Percentiles rank a stretch among this genome's conserved stretches.
phyloP scores from a whole-genome alignment of 495 filamentous ascomycete species.

The Massariosphaeria phaeospora region DNA sequence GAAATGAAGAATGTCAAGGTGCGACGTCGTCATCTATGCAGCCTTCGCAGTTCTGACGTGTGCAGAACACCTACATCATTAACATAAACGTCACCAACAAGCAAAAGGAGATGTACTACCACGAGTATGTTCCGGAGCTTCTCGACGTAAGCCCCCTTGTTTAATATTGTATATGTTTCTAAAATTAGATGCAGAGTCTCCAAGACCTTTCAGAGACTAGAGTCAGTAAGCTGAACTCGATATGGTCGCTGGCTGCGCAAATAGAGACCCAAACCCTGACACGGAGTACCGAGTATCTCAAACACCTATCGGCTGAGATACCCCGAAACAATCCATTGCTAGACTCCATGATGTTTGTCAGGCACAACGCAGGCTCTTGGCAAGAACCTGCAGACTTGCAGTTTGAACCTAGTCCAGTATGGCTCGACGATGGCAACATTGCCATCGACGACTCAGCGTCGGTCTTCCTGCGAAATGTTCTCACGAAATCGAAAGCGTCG shows the following conservation, averaged over 20 bases:
- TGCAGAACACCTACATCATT: constrained; percentile 87
- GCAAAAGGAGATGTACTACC: constrained; percentile 91
- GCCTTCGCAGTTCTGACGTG: constrained; percentile 21
- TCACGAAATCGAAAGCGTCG: constrained; percentile 82
- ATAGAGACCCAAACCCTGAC: constrained; percentile 72
- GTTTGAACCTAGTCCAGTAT: constrained; percentile 94
- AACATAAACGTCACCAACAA: constrained; percentile 93
- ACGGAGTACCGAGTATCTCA: constrained; percentile 63
- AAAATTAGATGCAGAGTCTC: constrained; percentile 49
- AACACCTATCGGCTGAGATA: constrained; percentile 71
- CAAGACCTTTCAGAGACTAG: constrained; percentile 91
- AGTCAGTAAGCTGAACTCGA: constrained; percentile 69
- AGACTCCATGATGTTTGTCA: constrained; percentile 95
- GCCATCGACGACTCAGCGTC: constrained; percentile 77
- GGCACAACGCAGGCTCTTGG: constrained; percentile 76
- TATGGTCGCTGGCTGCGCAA: constrained; percentile 75
- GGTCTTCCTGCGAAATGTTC: constrained; percentile 82
- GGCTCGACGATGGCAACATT: constrained; percentile 89
- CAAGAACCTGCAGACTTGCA: constrained; percentile 75
- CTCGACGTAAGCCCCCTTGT: constrained; percentile 65
- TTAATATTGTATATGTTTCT: constrained; percentile 9
- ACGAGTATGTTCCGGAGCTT: constrained; percentile 92
- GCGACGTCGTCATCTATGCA: constrained; percentile 4
- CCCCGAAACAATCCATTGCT: constrained; percentile 80
- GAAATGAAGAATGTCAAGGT: constrained; percentile 97